Conservation (phyloP, 2,329 filamentous ascomycete genomes). For the Clonostachys sp. region DNA sequence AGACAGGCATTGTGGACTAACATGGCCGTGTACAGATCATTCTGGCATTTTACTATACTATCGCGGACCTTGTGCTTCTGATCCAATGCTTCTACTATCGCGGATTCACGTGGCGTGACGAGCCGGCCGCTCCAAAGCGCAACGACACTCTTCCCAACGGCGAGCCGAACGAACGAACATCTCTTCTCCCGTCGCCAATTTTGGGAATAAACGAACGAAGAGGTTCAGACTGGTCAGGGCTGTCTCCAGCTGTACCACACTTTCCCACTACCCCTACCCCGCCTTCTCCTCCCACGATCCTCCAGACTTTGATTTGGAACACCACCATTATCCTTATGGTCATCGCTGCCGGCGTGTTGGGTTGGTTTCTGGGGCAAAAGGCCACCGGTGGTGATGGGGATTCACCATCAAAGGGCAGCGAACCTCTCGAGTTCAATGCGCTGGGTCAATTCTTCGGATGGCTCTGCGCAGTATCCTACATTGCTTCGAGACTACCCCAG, state of each 20-base stretch:
- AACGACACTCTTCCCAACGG: slow-evolving; percentile 20
- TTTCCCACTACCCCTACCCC: slow-evolving; percentile 44
- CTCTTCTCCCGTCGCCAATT: slow-evolving; percentile 30
- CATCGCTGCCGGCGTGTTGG: slow-evolving; percentile 74
- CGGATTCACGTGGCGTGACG: slow-evolving; percentile 66
- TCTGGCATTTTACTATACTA: slow-evolving; percentile 88
- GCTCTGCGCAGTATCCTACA: slow-evolving; percentile 83
- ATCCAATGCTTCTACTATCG: slow-evolving; percentile 94
- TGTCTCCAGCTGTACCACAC: slow-evolving; percentile 81
- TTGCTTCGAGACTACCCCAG: slow-evolving; percentile 85
- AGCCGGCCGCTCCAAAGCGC: slow-evolving; percentile 37
- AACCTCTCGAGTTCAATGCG: slow-evolving; percentile 61
- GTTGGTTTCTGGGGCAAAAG: slow-evolving; percentile 68
- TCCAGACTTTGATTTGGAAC: slow-evolving; percentile 69
- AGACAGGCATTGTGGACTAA: slow-evolving; percentile 6
- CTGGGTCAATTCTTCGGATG: slow-evolving; percentile 92
- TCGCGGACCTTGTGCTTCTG: slow-evolving; percentile 85
- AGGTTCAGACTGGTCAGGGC: slow-evolving; percentile 52
- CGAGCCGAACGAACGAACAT: slow-evolving; percentile 47
- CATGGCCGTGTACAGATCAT: slow-evolving; percentile 53
- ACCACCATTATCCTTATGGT: slow-evolving; percentile 73
- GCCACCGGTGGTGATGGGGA: slow-evolving; percentile 30
- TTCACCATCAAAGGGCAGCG: slow-evolving; percentile 24
- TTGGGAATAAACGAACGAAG: slow-evolving; percentile 32
- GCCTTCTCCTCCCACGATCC: slow-evolving; percentile 39